Evolutionary conservation across 2,329 filamentous ascomycete species (phyloP).

Genomic region (Periconia sp.): DNA sequence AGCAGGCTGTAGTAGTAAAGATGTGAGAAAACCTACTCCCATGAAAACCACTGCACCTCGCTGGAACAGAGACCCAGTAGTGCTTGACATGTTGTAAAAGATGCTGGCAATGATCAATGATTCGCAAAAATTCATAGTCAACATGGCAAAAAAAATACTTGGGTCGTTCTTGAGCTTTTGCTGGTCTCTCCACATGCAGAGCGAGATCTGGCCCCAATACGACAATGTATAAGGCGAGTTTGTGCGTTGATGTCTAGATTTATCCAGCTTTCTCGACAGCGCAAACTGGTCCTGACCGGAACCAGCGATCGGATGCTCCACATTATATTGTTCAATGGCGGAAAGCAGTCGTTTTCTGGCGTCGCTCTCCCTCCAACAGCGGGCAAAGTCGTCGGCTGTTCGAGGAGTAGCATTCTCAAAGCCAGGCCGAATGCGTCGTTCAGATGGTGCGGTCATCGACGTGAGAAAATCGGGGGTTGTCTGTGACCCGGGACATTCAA

Average conservation of each 20-base stretch:
- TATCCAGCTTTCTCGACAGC: slow-evolving; percentile 43
- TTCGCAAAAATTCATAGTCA: slow-evolving; percentile 73
- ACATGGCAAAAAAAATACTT: slow-evolving; percentile 67
- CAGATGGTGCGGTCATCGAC: slow-evolving; percentile 62
- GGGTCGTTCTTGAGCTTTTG: slow-evolving; percentile 75
- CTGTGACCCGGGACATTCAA: slow-evolving; percentile 70
- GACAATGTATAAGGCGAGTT: slow-evolving; percentile 84
- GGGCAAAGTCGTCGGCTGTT: slow-evolving; percentile 54
- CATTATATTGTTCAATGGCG: slow-evolving; percentile 50
- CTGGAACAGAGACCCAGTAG: slow-evolving; percentile 75
- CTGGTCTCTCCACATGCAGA: slow-evolving; percentile 82
- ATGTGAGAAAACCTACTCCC: slow-evolving; percentile 42
- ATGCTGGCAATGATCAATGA: slow-evolving; percentile 77
- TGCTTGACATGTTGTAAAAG: slow-evolving; percentile 71
- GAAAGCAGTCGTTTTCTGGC: slow-evolving; percentile 47
- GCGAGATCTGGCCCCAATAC: slow-evolving; percentile 69
- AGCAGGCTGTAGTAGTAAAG: not conserved
- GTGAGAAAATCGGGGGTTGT: slow-evolving; percentile 78
- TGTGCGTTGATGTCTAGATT: slow-evolving; percentile 54
- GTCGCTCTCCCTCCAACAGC: slow-evolving; percentile 56
- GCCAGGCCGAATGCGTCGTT: slow-evolving; percentile 48
- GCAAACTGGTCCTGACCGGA: slow-evolving; percentile 38
- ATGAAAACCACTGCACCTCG: slow-evolving; percentile 77
- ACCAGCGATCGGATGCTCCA: slow-evolving; percentile 48
- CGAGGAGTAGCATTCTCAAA: slow-evolving; percentile 50